Evolutionary conservation across 306 rosid species (phyloP), one percentile per base, ranked within the genome.

Genomic region (Cicer arietinum): DNA sequence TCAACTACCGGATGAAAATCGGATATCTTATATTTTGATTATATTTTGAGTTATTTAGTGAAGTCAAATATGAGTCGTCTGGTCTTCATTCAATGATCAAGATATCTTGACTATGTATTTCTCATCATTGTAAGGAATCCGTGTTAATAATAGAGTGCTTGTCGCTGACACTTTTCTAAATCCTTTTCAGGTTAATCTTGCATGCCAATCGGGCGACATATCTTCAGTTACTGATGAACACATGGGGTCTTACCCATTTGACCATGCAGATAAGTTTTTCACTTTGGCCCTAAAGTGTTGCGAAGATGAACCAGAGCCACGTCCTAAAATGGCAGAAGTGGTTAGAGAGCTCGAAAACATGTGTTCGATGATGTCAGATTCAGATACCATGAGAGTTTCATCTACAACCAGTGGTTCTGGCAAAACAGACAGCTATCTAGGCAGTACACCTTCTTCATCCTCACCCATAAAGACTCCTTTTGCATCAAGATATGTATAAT

Each of bases 191-290:
- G 68, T 62, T 39, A 62, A 1, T 62, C 1, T 62, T 62, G 68
- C 47, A 1, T 39, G 7, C 4, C 45, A 62, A n/a, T 62, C 47
- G 3, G 22, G 47, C 8, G 48, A 39, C 25, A 14, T 62, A 39
- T 40, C 68, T 7, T 62, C 46, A 62, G 20, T 62, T 40, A 8
- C 40, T 62, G 47, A 62, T 8, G 22, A 62, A 62, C 1, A 2
- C 25, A 62, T 62, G 68, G 68, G 48, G 25, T 62, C 25, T 39
- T 62, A 62, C n/a, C 68, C 48, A 62, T 62, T 16, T 14, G 68
- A 62, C 4, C 48, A n/a, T 39, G 68, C 48, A 8, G 46, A 62
- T 9, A 62, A 39, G 25, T 62, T 62, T 62, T 62, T 62, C 37
- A 62, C 39, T 8, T 62, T 62, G 47, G 48, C 68, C 11, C n/a